Evolutionary conservation across 306 rosid species (phyloP).

Genomic region (Prunus salicina): DNA sequence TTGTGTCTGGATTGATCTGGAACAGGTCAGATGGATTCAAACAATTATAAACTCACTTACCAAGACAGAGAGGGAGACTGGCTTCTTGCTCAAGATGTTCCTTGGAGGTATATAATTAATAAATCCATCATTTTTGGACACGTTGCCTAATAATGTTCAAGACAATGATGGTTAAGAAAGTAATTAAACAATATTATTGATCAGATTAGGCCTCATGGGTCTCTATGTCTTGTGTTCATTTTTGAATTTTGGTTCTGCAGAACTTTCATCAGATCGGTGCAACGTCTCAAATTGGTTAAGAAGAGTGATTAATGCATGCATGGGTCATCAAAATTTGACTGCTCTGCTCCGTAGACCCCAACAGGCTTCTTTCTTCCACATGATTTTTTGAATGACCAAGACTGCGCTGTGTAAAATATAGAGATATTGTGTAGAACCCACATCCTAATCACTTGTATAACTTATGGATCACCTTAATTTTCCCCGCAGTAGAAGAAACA

Average conservation of each 20-base stretch:
- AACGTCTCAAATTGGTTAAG: slow-evolving; percentile 60
- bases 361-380: not conserved
- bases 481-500: no score
- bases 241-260: slow-evolving; percentile 34
- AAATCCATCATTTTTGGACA: no score
- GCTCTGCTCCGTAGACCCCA: no score
- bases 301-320: slow-evolving; percentile 1
- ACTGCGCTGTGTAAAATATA: not conserved
- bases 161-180: no score
- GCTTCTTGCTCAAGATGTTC: slow-evolving; percentile 67
- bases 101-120: slow-evolving; percentile 60
- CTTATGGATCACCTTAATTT: not conserved
- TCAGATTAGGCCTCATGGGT: not conserved
- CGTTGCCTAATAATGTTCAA: no score
- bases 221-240: not conserved
- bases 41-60: slow-evolving; percentile 50
- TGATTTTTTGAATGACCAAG: not conserved
- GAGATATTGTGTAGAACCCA: no score
- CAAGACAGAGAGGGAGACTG: slow-evolving; percentile 81
- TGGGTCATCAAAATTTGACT: not conserved
- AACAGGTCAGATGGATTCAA: slow-evolving; percentile 42
- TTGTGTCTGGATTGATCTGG: not conserved
- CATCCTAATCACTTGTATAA: not conserved
- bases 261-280: slow-evolving; percentile 47
- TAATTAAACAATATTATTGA: not conserved